Conservation (phyloP, 805 yeast genomes). For the Diddensiella santjacobensis region DNA sequence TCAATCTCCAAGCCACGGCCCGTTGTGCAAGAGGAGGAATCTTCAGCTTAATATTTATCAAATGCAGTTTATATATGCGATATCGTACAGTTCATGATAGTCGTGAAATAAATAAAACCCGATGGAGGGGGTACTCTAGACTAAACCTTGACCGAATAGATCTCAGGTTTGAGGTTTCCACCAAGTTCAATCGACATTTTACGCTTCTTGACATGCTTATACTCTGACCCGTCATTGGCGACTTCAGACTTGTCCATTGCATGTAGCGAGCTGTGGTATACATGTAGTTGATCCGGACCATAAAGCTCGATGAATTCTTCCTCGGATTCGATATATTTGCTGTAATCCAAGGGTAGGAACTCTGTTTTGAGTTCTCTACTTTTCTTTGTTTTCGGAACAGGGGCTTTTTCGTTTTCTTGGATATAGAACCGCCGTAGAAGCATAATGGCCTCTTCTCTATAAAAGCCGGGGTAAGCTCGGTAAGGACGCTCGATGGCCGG, state of each 20-base stretch:
- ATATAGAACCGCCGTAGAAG: conserved; percentile 79
- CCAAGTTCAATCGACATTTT: conserved; percentile 18
- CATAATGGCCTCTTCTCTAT: conserved; percentile 77
- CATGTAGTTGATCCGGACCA: conserved; percentile 38
- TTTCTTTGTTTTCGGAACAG: conserved; percentile 71
- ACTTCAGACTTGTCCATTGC: neutral
- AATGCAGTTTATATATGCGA: too few relatives aligned
- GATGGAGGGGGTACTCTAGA: neutral
- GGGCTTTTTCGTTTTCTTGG: conserved; percentile 81
- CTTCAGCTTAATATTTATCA: neutral
- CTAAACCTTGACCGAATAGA: conserved; percentile 9
- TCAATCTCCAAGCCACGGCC: neutral
- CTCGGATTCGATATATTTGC: conserved; percentile 43
- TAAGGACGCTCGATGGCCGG: conserved; percentile 39
- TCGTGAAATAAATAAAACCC: too few relatives aligned
- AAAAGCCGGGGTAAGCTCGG: conserved; percentile 68
- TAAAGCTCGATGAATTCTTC: conserved; percentile 50
- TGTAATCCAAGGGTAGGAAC: conserved; percentile 54
- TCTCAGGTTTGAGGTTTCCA: conserved; percentile 11
- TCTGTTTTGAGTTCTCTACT: conserved; percentile 47
- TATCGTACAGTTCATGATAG: neutral
- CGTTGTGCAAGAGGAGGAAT: neutral
- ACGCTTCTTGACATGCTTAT: conserved; percentile 12
- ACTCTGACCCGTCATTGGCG: neutral
- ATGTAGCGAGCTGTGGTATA: conserved; percentile 17